Base-by-base conservation (phyloP, 257 asterid genomes). In the Capsicum chinense region DNA sequence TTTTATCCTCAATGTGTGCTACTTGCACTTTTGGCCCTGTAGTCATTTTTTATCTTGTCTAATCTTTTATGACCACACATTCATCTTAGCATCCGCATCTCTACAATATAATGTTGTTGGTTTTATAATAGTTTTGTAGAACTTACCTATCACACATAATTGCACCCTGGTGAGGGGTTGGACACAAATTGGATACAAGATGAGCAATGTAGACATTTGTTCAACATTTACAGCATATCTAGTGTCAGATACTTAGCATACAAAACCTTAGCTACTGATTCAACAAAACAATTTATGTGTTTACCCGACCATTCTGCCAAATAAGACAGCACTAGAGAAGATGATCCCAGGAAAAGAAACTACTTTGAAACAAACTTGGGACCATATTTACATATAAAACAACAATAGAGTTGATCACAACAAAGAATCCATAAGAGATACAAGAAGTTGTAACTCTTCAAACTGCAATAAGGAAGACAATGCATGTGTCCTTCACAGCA, bases 311-410 rank as follows among this genome's bases (percentile, higher is more conserved):
- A 73, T 19, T 73, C 59, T 6, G 17, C n/a, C 80, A 73, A 73
- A 73, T 73, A 73, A 21, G 60, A 73, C 44, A 21, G 58, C 13
- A 73, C 44, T 73, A 48, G 60, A 48, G 80, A 48, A 73, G 59
- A 73, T 19, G 19, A 73, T 73, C 50, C 80, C 60, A 11, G 80
- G 59, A 73, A 48, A 73, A 21, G 80, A 52, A 73, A 19, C 44
- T 19, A 48, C 26, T 73, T 0, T 13, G 35, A 19, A 73, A 73
- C 42, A 73, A 73, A 73, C 59, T 48, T 19, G 39, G 42, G 12
- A 12, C 59, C 80, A 47, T 11, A 73, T 19, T 73, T 48, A 48
- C 56, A 47, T 11, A 71, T 3, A 48, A 73, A 73, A 11, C 60
- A 48, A 19, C 19, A 47, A 19, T 19, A 44, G 60, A 73, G 59